Conservation (phyloP, 495 filamentous ascomycete species). For the Clohesyomyces aquaticus region DNA sequence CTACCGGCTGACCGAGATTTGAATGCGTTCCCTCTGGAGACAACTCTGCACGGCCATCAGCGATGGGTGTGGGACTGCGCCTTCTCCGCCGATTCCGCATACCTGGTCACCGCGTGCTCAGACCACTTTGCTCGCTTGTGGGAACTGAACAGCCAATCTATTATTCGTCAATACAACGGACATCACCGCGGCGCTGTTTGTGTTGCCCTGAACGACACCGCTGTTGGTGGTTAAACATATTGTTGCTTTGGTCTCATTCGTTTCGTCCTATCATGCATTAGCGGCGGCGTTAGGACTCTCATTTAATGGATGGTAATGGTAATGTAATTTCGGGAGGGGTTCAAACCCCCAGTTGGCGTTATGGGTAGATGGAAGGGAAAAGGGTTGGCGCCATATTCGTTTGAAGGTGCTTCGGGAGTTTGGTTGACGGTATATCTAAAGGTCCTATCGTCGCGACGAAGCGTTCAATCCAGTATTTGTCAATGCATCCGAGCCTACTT, state of each 20-base stretch:
- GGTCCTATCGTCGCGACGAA: too few relatives aligned
- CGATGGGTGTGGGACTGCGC: slow-evolving; percentile 99
- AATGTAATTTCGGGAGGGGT: neutral
- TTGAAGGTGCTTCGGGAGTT: too few relatives aligned
- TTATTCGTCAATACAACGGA: slow-evolving; percentile 97
- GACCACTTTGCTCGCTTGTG: slow-evolving; percentile 97
- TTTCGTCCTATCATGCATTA: neutral
- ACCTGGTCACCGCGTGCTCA: slow-evolving; percentile 95
- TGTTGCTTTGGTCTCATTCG: neutral
- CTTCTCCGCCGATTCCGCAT: slow-evolving; percentile 94
- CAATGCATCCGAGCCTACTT: too few relatives aligned
- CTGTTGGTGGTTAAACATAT: slow-evolving; percentile 26
- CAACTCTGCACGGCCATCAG: slow-evolving; percentile 89
- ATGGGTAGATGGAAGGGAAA: too few relatives aligned
- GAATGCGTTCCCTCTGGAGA: slow-evolving; percentile 76
- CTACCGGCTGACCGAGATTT: slow-evolving; percentile 42
- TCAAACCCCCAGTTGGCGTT: too few relatives aligned
- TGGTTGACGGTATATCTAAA: too few relatives aligned
- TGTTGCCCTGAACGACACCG: slow-evolving; percentile 86
- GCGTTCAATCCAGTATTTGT: too few relatives aligned
- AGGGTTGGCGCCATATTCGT: too few relatives aligned
- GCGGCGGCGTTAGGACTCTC: neutral
- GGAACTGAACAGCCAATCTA: slow-evolving; percentile 81
- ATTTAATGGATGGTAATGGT: neutral
- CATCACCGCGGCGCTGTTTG: slow-evolving; percentile 95